phyloP scores from a whole-genome alignment of 345 rosid species.

The sweet orange (Citrus sinensis) region DVS_A1.0 CM039163.1:46505001-46505500 shows the following conservation, averaged over 20 bases:
- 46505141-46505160: neutral
- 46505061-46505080: neutral
- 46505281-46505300: neutral
- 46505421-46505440: slow-evolving; percentile 9
- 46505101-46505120: neutral
- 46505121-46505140: neutral
- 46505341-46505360: neutral
- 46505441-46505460: slow-evolving; percentile 15
- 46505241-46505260: too few relatives aligned
- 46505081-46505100: neutral
- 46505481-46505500: slow-evolving; percentile 87
- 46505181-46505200: neutral
- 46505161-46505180: neutral
- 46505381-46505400: neutral
- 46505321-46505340: neutral
- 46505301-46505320: neutral
- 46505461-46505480: slow-evolving; percentile 96
- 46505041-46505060: neutral
- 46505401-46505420: neutral
- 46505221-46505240: neutral
- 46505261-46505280: neutral
- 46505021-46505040: neutral
- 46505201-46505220: neutral
- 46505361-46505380: neutral
- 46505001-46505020: neutral